Evolutionary conservation across 2,329 filamentous ascomycete genomes (phyloP).

Genomic region (Alternaria postmessia): DNA sequence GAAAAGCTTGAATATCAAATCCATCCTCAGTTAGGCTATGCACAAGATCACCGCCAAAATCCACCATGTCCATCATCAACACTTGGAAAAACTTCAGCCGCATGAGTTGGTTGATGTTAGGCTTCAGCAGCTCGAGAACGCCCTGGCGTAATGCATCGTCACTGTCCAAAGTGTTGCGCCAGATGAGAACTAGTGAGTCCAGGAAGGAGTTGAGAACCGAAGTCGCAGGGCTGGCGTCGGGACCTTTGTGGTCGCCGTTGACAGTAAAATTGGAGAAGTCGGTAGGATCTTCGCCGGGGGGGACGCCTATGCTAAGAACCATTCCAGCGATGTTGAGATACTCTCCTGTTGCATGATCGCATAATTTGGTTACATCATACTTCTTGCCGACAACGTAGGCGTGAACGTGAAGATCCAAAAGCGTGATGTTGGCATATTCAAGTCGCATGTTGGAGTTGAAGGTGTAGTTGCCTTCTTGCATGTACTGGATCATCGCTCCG

Average conservation of each 20-base stretch:
- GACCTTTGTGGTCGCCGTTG: background rate
- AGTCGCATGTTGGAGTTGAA: slow-evolving; percentile 17
- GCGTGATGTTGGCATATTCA: slow-evolving; percentile 25
- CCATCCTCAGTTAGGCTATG: slow-evolving; percentile 30
- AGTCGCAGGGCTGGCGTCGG: background rate
- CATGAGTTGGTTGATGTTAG: slow-evolving; percentile 19
- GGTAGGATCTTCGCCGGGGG: background rate
- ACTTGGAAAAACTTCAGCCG: slow-evolving; percentile 23
- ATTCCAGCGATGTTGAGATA: slow-evolving; percentile 22
- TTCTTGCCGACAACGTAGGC: slow-evolving; percentile 33
- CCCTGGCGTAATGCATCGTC: slow-evolving; percentile 26
- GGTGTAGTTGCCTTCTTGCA: slow-evolving; percentile 29
- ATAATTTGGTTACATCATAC: slow-evolving; percentile 27
- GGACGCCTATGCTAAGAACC: slow-evolving; percentile 15
- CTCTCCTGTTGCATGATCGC: slow-evolving; percentile 15
- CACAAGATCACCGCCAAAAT: slow-evolving; percentile 26
- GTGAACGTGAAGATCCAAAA: slow-evolving; percentile 37
- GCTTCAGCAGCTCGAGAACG: slow-evolving; percentile 29
- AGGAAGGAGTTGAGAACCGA: slow-evolving; percentile 22
- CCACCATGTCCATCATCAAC: slow-evolving; percentile 22
- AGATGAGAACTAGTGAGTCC: slow-evolving; percentile 32
- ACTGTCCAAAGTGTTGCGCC: slow-evolving; percentile 27
- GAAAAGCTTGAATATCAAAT: slow-evolving; percentile 23
- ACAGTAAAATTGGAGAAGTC: background rate
- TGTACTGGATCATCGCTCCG: slow-evolving; percentile 28